These are phyloP conservation scores for Xylogone sp. DNA, from an alignment of 2,329 filamentous ascomycete species.

Conservation along the genomic window DNA sequence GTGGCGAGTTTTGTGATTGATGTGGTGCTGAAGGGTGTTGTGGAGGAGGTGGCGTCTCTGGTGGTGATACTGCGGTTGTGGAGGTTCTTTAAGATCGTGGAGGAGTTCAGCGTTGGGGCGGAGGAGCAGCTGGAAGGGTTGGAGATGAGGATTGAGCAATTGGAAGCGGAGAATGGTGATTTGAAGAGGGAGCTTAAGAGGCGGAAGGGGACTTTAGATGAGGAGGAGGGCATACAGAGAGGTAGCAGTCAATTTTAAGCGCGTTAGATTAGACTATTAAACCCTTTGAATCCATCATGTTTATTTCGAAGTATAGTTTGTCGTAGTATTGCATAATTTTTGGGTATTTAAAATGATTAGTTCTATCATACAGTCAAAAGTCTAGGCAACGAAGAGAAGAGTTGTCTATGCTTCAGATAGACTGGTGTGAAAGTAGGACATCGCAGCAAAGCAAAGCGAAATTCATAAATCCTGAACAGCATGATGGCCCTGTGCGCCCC, in stretches of 20 bases:
- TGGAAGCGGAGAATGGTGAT: constrained; percentile 43
- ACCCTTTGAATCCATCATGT: background rate
- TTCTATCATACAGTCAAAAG: constrained; percentile 25
- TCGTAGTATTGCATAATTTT: background rate
- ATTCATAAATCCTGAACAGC: background rate
- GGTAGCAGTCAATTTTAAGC: background rate
- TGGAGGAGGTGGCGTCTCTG: constrained; percentile 63
- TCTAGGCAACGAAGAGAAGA: constrained; percentile 21
- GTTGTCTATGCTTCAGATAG: constrained; percentile 14
- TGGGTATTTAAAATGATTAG: background rate
- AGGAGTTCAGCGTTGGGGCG: constrained; percentile 62
- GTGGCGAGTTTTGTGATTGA: constrained; percentile 59
- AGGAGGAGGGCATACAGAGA: constrained; percentile 7
- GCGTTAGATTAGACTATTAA: background rate
- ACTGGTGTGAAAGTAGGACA: constrained; percentile 12
- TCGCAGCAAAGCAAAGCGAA: constrained; percentile 1
- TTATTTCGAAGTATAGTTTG: background rate
- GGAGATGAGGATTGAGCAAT: constrained; percentile 44
- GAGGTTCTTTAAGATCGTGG: constrained; percentile 67
- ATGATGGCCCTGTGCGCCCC: background rate
- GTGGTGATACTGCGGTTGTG: constrained; percentile 64
- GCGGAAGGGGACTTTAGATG: constrained; percentile 12
- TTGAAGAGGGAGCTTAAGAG: constrained; percentile 43
- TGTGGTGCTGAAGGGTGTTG: constrained; percentile 52
- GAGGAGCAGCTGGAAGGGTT: constrained; percentile 59